A percentile compares a stretch with the other conserved stretches of the same genome.
These are phyloP conservation scores for Aethionema arabicum DNA, from an alignment of 345 rosid species.

Conservation along the genomic window DNA sequence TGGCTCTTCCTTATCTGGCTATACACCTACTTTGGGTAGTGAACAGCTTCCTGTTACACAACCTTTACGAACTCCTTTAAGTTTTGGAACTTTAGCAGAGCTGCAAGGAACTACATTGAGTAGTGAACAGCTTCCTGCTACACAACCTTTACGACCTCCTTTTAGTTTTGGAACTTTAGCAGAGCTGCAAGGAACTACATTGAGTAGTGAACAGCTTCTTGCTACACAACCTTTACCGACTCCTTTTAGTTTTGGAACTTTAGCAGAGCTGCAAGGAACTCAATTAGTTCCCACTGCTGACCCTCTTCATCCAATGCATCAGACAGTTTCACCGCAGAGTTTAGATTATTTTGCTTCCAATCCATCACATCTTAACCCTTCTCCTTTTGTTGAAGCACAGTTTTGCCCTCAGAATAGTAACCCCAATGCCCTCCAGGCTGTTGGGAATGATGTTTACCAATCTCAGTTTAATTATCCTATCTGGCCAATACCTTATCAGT, in stretches of 20 bases:
- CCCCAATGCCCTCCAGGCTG: slow-evolving; percentile 26
- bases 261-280: slow-evolving; percentile 30
- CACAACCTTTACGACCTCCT: slow-evolving; percentile 19
- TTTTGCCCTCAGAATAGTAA: slow-evolving; percentile 24
- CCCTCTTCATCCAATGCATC: slow-evolving; percentile 31
- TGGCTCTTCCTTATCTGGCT: slow-evolving; percentile 25
- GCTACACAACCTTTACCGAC: slow-evolving; percentile 6
- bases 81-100: too few species aligned
- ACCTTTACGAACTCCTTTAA: too few species aligned
- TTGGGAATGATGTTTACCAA: slow-evolving; percentile 23
- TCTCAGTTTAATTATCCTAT: slow-evolving; percentile 13
- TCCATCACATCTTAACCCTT: slow-evolving; percentile 15
- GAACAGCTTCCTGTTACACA: too few species aligned
- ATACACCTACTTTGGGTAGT: slow-evolving; percentile 37
- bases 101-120: too few species aligned
- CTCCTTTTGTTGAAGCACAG: slow-evolving; percentile 22
- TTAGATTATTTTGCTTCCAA: slow-evolving; percentile 38
- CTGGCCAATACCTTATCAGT: slow-evolving; percentile 12
- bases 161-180: too few species aligned
- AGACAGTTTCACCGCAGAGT: slow-evolving; percentile 45
- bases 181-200: too few species aligned
- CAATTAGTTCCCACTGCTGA: slow-evolving; percentile 7
- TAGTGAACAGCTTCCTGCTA: slow-evolving; percentile 13
- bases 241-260: slow-evolving; percentile 29
- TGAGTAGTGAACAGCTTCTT: slow-evolving; percentile 21